A percentile compares a stretch with the other conserved stretches of the same genome.
Conservation (phyloP, 169 alveolate species). For the Cryptosporidium canis region DNA sequence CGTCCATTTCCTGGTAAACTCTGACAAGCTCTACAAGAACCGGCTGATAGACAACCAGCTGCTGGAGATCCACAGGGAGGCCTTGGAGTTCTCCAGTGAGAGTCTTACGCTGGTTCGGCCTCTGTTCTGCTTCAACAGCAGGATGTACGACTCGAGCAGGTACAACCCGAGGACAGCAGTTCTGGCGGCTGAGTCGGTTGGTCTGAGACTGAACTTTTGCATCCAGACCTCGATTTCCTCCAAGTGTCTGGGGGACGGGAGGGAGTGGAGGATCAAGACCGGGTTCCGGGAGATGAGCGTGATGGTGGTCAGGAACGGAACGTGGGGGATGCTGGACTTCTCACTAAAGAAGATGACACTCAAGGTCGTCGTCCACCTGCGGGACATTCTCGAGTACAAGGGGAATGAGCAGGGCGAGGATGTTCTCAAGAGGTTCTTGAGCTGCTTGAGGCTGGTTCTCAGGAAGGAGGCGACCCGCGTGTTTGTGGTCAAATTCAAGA, state of each 20-base stretch:
- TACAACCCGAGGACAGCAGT: conserved; percentile 37
- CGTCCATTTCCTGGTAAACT: conserved; percentile 7
- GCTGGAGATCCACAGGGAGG: conserved; percentile 22
- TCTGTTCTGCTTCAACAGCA: conserved; percentile 7
- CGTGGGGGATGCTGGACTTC: conserved; percentile 73
- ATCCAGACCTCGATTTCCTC: not conserved
- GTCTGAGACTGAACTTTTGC: conserved; percentile 19
- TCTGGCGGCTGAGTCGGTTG: conserved; percentile 54
- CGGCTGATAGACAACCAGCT: conserved; percentile 5
- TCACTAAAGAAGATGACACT: conserved; percentile 28
- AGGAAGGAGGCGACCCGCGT: not conserved
- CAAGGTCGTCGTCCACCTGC: not conserved
- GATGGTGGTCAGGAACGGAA: conserved; percentile 57
- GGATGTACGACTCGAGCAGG: not conserved
- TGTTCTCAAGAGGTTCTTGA: not conserved
- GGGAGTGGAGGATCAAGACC: conserved; percentile 34
- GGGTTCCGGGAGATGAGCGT: conserved; percentile 27
- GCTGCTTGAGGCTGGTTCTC: not conserved
- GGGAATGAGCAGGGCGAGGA: not conserved
- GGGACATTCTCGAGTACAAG: not conserved
- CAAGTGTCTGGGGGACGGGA: not conserved
- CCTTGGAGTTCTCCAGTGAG: conserved; percentile 48
- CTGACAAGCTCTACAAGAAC: conserved; percentile 11
- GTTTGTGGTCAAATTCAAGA: conserved; percentile 12
- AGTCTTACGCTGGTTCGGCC: conserved; percentile 65